These are phyloP conservation scores for Nigrospora oryzae DNA, from an alignment of 2,329 filamentous ascomycete species.

Conservation along the genomic window DNA sequence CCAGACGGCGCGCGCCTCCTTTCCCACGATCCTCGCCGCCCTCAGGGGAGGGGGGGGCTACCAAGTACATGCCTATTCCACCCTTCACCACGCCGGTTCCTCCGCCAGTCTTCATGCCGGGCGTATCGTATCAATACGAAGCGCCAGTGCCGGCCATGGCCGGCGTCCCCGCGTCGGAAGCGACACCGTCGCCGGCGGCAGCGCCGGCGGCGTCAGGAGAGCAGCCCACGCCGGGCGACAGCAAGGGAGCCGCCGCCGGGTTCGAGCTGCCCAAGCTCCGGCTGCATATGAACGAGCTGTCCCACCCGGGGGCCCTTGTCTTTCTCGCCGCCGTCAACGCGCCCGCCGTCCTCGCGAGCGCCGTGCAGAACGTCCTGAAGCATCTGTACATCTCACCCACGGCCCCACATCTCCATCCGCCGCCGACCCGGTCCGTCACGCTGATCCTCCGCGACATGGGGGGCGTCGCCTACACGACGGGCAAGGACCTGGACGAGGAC, in stretches of 20 bases:
- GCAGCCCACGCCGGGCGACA: neutral
- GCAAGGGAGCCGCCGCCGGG: neutral
- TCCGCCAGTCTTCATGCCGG: slow-evolving; percentile 21
- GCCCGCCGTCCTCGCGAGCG: slow-evolving; percentile 49
- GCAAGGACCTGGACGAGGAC: slow-evolving; percentile 67
- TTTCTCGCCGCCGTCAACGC: slow-evolving; percentile 64
- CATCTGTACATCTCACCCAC: slow-evolving; percentile 57
- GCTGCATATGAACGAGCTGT: slow-evolving; percentile 49
- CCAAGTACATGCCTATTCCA: slow-evolving; percentile 15
- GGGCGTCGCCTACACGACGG: slow-evolving; percentile 85
- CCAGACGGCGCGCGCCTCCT: too few relatives aligned
- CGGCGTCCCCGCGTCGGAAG: neutral
- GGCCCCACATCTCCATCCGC: slow-evolving; percentile 20
- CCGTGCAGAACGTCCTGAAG: slow-evolving; percentile 60
- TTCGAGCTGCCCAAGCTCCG: slow-evolving; percentile 43
- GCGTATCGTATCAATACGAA: slow-evolving; percentile 16
- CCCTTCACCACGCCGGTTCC: slow-evolving; percentile 22
- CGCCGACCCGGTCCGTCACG: slow-evolving; percentile 76
- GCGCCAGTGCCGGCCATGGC: slow-evolving; percentile 8
- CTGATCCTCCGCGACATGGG: slow-evolving; percentile 70
- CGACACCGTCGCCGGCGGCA: neutral
- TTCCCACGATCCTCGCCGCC: too few relatives aligned
- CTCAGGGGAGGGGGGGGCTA: too few relatives aligned
- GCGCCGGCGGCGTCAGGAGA: too few relatives aligned
- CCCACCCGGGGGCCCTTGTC: slow-evolving; percentile 49